These are phyloP conservation scores for Cercospora sp. DNA, from an alignment of 2,329 filamentous ascomycete species.

Conservation along the genomic window DNA sequence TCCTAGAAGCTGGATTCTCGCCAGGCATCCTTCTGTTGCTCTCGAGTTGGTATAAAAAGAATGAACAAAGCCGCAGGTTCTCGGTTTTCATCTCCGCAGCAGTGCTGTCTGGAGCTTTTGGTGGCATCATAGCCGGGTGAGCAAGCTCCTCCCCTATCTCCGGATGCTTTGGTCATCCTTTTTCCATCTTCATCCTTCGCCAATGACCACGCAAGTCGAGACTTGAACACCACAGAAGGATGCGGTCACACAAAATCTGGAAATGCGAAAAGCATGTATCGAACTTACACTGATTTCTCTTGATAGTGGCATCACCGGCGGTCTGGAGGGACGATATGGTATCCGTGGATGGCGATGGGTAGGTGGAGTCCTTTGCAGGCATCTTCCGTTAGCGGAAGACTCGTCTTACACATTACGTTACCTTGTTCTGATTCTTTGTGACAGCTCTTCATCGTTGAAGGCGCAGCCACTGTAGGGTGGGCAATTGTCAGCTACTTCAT, in stretches of 20 bases:
- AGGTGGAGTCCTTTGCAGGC: no score
- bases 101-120: constrained; percentile 56
- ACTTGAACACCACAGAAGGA: no score
- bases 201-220: no score
- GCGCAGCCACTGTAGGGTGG: constrained; percentile 48
- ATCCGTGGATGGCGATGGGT: constrained; percentile 44
- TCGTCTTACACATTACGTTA: no score
- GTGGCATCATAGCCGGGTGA: constrained; percentile 45
- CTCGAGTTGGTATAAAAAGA: constrained; percentile 56
- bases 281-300: no score
- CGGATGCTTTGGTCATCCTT: no score
- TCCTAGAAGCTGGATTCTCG: constrained; percentile 58
- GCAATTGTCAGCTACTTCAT: constrained; percentile 49
- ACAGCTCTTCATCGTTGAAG: constrained; percentile 44
- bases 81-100: constrained; percentile 61
- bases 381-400: no score
- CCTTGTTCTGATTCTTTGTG: no score
- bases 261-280: no score
- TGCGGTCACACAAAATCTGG: no score
- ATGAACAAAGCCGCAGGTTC: constrained; percentile 48
- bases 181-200: no score
- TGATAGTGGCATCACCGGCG: constrained; percentile 30
- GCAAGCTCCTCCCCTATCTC: no score
- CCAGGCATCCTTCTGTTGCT: constrained; percentile 55
- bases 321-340: constrained; percentile 43